Conservation (phyloP, 2,329 filamentous ascomycete species). For the Ophiostoma perfectum region DNA sequence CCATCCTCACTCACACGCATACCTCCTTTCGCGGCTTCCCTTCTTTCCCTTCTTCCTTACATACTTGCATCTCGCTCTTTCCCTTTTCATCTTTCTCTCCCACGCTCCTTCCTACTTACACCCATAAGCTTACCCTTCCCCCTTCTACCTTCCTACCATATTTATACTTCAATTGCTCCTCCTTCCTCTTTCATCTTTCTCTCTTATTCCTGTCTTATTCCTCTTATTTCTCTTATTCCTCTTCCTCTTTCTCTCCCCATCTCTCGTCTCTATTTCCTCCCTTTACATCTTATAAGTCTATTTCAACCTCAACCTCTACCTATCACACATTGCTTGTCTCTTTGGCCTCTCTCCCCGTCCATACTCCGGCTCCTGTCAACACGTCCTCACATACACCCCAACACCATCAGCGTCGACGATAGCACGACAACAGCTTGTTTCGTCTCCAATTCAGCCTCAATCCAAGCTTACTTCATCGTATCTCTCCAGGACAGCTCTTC, state of each 20-base stretch:
- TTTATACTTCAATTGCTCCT: not conserved
- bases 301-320: not conserved
- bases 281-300: not conserved
- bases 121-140: not conserved
- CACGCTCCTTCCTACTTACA: not conserved
- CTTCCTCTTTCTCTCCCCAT: not conserved
- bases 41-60: slow-evolving; percentile 14
- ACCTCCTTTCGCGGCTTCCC: slow-evolving; percentile 25
- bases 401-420: not conserved
- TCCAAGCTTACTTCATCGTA: not conserved
- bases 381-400: not conserved
- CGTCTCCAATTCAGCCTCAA: slow-evolving; percentile 5
- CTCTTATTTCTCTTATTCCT: not conserved
- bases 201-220: not conserved
- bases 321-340: not conserved
- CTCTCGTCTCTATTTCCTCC: not conserved
- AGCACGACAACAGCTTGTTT: slow-evolving; percentile 9
- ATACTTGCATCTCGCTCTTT: not conserved
- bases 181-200: slow-evolving; percentile 13
- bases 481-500: not conserved
- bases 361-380: not conserved
- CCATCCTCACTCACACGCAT: slow-evolving; percentile 6
- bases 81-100: not conserved
- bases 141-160: slow-evolving; percentile 12
- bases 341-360: not conserved